Base-by-base conservation (phyloP, 768 basidiomycete genomes). In the Trametes punicea region DNA sequence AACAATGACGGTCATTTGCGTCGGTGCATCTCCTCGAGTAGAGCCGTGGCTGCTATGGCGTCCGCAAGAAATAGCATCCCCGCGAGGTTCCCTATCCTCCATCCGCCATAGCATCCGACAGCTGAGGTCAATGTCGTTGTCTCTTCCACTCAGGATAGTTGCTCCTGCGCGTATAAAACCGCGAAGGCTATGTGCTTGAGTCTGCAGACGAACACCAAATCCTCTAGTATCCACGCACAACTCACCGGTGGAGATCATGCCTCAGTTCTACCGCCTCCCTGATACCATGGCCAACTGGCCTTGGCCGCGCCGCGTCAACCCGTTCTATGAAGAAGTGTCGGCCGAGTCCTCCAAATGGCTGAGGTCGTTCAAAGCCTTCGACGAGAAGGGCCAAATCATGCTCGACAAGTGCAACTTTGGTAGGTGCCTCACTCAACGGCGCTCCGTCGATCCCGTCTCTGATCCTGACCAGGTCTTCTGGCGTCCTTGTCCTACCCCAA, bases 281-380 rank as follows among this genome's bases (percentile, higher is more conserved):
- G 67, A 70, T 38, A 64, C 59, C 6, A 49, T 72, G 36, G 49
- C 49, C 3, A 36, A 26, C 26, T 73, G 71, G 70, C 70, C 70
- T 0, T 70, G 64, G 68, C 63, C 57, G 0, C 65, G 71, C 13
- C 31, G 31, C 7, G 41, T 73, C 18, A 72, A 70, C 51, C 66
- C 69, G 0, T 56, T 63, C 56, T 69, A 68, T 56, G 58, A 59
- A 11, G 59, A 57, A 20, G 62, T 61, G 31, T 63, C 64, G 29
- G 52, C 59, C 1, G 70, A 62, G 31, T 71, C 71, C 6, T 31
- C 55, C 1, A 61, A 56, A 1, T 73, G 72, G 71, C 33, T 62
- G 10, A 53, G 63, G 16, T 47, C 49, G 11, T 71, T 69, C 62
- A 26, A 63, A 1, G 56, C 65, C 0, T 73, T 73, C 60, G 44